phyloP scores from a whole-genome alignment of 2,329 filamentous ascomycete genomes.

The Shiraia sp. region DNA sequence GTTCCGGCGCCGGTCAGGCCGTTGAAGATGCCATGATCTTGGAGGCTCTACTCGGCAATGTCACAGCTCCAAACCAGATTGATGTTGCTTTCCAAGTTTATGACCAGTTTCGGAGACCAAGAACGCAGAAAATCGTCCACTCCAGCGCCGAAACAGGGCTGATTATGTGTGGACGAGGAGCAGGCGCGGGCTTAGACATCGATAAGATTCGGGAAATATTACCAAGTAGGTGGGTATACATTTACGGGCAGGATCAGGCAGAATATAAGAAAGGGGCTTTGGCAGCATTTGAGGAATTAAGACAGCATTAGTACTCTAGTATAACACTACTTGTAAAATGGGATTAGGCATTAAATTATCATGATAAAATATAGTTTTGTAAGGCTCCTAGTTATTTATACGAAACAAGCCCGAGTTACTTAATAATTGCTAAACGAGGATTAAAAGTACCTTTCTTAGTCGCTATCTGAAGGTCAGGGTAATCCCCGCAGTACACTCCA shows the following conservation, averaged over 20 bases:
- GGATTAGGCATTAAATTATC: too few species aligned
- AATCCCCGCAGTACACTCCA: too few species aligned
- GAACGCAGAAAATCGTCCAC: slow-evolving; percentile 14
- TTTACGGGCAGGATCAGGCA: slow-evolving; percentile 6
- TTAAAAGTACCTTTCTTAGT: too few species aligned
- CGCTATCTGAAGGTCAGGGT: too few species aligned
- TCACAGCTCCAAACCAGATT: slow-evolving; percentile 17
- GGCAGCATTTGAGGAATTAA: too few species aligned
- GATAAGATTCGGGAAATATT: slow-evolving; percentile 7
- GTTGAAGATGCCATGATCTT: slow-evolving; percentile 56
- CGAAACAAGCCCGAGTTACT: too few species aligned
- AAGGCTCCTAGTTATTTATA: too few species aligned
- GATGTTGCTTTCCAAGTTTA: slow-evolving; percentile 39
- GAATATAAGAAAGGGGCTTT: slow-evolving; percentile 10
- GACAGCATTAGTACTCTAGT: too few species aligned
- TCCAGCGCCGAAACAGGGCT: slow-evolving; percentile 8
- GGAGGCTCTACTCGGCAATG: slow-evolving; percentile 32
- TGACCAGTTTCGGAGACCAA: slow-evolving; percentile 23
- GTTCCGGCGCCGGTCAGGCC: slow-evolving; percentile 56
- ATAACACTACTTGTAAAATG: too few species aligned
- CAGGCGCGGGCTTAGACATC: slow-evolving; percentile 9
- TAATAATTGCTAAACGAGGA: too few species aligned
- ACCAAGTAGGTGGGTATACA: slow-evolving; percentile 10
- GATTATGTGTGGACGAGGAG: slow-evolving; percentile 10
- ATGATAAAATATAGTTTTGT: too few species aligned